Evolutionary conservation across 805 yeast genomes (phyloP).

Genomic region (Metschnikowia continentalis): DNA sequence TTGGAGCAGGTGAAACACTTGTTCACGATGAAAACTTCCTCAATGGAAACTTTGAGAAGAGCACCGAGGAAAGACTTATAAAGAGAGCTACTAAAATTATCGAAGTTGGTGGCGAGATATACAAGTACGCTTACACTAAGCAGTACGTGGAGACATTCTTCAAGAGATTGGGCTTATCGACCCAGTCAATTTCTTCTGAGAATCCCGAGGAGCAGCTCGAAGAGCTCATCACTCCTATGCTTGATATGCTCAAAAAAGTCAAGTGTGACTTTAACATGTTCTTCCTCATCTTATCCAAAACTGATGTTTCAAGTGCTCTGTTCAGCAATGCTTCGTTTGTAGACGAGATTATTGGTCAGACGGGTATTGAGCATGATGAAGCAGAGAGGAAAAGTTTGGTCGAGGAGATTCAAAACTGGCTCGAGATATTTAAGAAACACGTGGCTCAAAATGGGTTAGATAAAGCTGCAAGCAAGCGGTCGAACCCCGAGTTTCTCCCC

Average conservation of each 20-base stretch:
- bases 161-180: conserved; percentile 62
- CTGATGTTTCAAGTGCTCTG: conserved; percentile 25
- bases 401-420: conserved; percentile 47
- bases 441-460: conserved; percentile 37
- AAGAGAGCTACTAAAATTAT: conserved; percentile 64
- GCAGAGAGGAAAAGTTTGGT: conserved; percentile 37
- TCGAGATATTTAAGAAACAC: conserved; percentile 44
- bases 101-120: conserved; percentile 59
- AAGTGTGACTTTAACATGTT: conserved; percentile 78
- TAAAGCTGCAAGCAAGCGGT: conserved; percentile 34
- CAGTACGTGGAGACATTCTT: conserved; percentile 56
- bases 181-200: conserved; percentile 27
- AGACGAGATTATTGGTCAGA: conserved; percentile 19
- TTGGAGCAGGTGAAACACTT: conserved; percentile 64
- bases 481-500: conserved; percentile 80
- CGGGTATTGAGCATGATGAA: conserved; percentile 15
- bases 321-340: conserved; percentile 17
- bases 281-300: conserved; percentile 58
- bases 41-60: conserved; percentile 33
- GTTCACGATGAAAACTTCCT: conserved; percentile 32
- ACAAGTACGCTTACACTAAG: conserved; percentile 55
- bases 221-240: conserved; percentile 52
- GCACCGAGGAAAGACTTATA: conserved; percentile 48
- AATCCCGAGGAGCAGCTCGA: conserved; percentile 39
- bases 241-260: conserved; percentile 56